Percentiles rank a stretch among this genome's conserved stretches.
phyloP scores from a whole-genome alignment of 139 green algal species.

The Ulvella scutata region DNA sequence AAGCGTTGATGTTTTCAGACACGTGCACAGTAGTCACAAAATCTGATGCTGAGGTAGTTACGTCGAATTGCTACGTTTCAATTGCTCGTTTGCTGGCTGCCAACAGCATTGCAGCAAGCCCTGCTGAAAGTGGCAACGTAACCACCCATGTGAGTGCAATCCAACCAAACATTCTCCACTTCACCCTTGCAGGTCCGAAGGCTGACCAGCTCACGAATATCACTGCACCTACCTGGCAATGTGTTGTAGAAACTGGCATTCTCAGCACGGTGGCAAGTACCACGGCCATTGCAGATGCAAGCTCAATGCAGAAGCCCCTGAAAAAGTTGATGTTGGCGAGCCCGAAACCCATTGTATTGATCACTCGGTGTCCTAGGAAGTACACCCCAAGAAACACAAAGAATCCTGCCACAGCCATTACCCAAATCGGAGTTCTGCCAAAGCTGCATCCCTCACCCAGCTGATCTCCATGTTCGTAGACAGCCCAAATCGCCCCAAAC shows the following conservation, averaged over 20 bases:
- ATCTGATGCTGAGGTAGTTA: no score
- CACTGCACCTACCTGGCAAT: conserved; percentile 28
- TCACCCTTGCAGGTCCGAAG: neutral
- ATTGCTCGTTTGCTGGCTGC: neutral
- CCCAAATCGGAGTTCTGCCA: conserved; percentile 1
- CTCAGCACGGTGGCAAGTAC: conserved; percentile 13
- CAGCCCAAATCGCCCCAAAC: conserved; percentile 13
- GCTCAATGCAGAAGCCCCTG: conserved; percentile 18
- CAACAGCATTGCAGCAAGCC: neutral
- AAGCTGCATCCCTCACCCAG: conserved; percentile 10
- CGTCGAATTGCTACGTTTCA: no score
- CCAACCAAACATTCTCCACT: conserved; percentile 8
- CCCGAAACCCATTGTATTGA: conserved; percentile 17
- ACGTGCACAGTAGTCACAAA: no score
- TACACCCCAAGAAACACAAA: conserved; percentile 12
- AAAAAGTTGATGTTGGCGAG: conserved; percentile 22
- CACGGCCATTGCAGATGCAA: conserved; percentile 17
- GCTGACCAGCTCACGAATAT: conserved; percentile 11
- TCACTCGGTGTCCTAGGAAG: conserved; percentile 12
- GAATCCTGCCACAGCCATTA: conserved; percentile 5
- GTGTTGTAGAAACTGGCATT: conserved; percentile 26
- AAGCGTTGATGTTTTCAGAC: no score
- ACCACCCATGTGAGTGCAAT: conserved; percentile 10
- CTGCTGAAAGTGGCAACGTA: conserved; percentile 7
- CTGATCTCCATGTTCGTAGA: conserved; percentile 6